phyloP scores from a whole-genome alignment of 2,329 filamentous ascomycete species.

The Talaromyces sp. region DNA sequence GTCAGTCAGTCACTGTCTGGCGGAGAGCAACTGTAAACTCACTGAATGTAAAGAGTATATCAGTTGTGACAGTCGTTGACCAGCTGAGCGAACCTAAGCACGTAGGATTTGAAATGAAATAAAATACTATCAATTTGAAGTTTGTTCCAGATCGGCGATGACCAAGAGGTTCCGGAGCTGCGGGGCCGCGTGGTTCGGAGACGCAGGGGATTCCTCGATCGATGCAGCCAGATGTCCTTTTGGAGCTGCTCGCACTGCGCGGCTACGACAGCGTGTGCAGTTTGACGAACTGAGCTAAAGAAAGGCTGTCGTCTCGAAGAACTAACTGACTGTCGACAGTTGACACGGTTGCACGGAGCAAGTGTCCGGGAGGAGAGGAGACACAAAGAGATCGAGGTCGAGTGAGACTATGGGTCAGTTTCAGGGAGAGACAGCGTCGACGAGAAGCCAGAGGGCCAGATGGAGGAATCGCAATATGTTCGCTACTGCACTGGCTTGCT shows the following conservation, averaged over 20 bases:
- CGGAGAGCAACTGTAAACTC: neutral
- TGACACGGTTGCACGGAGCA: neutral
- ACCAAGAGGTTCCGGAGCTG: neutral
- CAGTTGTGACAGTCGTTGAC: neutral
- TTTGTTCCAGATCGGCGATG: neutral
- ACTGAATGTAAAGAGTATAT: neutral
- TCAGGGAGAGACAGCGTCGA: neutral
- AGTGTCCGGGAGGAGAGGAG: neutral
- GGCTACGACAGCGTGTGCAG: neutral
- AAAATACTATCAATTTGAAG: too few relatives aligned
- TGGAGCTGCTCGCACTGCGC: neutral
- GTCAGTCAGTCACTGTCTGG: neutral
- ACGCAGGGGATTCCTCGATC: constrained; percentile 1
- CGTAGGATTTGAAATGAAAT: neutral
- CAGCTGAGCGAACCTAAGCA: neutral
- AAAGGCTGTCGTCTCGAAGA: neutral
- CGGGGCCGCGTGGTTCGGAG: constrained; percentile 1
- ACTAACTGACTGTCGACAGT: neutral
- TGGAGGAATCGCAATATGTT: neutral
- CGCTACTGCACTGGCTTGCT: neutral
- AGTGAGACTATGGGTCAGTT: neutral
- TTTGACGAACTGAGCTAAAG: neutral
- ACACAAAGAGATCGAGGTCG: neutral
- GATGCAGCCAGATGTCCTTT: constrained; percentile 5
- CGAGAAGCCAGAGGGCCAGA: neutral